These are phyloP conservation scores for Ploettnerulaceae sp. DNA, from an alignment of 2,329 filamentous ascomycete genomes.

Conservation along the genomic window DNA sequence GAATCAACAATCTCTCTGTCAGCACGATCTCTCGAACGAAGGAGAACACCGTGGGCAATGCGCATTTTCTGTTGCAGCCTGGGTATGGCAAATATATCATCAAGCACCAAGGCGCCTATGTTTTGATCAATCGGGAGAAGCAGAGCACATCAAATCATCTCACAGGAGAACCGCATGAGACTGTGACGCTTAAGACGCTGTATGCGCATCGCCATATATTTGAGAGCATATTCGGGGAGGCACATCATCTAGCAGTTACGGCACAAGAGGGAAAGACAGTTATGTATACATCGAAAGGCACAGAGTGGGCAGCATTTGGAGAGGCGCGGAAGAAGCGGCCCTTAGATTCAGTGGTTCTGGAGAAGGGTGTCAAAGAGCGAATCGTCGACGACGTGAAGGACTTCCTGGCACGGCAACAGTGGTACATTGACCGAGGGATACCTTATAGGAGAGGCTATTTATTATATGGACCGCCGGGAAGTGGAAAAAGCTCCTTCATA, in stretches of 20 bases:
- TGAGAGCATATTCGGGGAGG: constrained; percentile 82
- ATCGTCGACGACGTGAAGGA: constrained; percentile 48
- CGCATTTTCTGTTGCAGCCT: constrained; percentile 83
- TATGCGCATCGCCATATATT: constrained; percentile 88
- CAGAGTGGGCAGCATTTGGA: constrained; percentile 81
- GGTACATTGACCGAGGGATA: constrained; percentile 73
- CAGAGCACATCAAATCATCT: constrained; percentile 76
- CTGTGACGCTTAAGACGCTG: constrained; percentile 83
- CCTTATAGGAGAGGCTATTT: constrained; percentile 74
- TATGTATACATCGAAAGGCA: constrained; percentile 80
- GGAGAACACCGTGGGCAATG: constrained; percentile 62
- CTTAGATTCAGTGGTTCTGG: constrained; percentile 80
- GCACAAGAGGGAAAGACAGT: constrained; percentile 88
- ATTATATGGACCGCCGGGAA: constrained; percentile 71
- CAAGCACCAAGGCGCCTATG: constrained; percentile 80
- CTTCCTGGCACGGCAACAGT: constrained; percentile 69
- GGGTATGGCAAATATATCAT: constrained; percentile 87
- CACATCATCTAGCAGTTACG: constrained; percentile 71
- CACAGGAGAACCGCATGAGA: constrained; percentile 89
- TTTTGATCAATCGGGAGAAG: constrained; percentile 81
- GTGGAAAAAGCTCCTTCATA: constrained; percentile 88
- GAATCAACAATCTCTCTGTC: constrained; percentile 56
- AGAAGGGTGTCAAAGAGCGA: constrained; percentile 62
- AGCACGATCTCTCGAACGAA: constrained; percentile 49
- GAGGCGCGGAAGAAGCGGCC: constrained; percentile 82